These are phyloP conservation scores for Tetracladium setigerum DNA, from an alignment of 495 filamentous ascomycete species.

Conservation along the genomic window DNA sequence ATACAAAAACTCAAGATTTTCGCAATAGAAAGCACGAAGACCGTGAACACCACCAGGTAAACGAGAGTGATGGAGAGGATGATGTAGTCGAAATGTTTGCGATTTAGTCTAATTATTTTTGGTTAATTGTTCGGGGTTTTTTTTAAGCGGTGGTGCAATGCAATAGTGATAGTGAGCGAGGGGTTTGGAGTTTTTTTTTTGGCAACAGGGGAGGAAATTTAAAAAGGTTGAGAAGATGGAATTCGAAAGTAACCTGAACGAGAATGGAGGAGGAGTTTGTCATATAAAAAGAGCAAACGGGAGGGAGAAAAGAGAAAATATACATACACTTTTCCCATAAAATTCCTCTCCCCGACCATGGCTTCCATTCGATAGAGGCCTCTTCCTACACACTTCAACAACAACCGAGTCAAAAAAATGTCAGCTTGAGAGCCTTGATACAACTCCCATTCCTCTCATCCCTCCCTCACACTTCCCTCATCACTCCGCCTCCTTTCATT, in stretches of 20 bases:
- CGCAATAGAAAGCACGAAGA: background rate
- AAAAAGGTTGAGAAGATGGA: no score
- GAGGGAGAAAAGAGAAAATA: background rate
- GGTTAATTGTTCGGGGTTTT: background rate
- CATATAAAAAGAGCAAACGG: background rate
- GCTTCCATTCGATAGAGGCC: conserved; percentile 8
- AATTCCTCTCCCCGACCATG: conserved; percentile 7
- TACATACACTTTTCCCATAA: conserved; percentile 5
- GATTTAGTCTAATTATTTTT: conserved; percentile 4
- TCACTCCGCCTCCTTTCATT: no score
- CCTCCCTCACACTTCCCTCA: no score
- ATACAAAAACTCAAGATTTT: no score
- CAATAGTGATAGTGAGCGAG: no score
- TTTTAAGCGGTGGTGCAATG: background rate
- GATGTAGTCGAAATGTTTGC: conserved; percentile 6
- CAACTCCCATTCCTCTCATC: no score
- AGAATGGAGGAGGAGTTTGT: background rate
- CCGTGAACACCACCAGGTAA: background rate
- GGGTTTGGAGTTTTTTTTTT: no score
- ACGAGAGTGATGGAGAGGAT: background rate
- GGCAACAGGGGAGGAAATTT: no score
- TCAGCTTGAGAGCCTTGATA: no score
- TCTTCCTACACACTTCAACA: background rate
- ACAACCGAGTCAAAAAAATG: no score
- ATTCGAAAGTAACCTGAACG: no score